Conservation (phyloP, 2,329 filamentous ascomycete genomes). For the Pseudocercospora pini-densiflorae region DNA sequence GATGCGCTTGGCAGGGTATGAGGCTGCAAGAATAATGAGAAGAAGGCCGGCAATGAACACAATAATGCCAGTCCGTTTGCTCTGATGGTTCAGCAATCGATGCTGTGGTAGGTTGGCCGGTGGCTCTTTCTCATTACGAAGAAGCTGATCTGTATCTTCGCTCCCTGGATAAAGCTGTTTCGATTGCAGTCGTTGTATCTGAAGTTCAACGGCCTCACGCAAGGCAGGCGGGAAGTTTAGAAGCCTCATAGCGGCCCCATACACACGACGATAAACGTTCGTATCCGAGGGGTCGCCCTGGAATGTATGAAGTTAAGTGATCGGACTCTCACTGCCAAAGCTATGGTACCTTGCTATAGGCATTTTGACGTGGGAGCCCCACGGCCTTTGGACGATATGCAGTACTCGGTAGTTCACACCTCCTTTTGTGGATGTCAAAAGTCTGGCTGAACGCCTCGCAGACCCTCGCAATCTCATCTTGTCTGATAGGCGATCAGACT, state of each 20-base stretch:
- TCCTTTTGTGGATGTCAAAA: background rate
- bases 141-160: background rate
- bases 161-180: background rate
- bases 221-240: constrained; percentile 6
- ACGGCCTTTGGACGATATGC: background rate
- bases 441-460: constrained; percentile 2
- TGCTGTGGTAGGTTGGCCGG: background rate
- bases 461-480: background rate
- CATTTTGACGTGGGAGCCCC: background rate
- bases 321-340: background rate
- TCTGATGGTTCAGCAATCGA: background rate
- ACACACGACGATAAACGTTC: background rate
- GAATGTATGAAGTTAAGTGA: background rate
- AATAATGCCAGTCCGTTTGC: background rate
- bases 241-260: background rate
- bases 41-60: background rate
- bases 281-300: background rate
- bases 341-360: background rate
- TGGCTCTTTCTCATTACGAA: constrained; percentile 2
- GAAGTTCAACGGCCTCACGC: constrained; percentile 7
- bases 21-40: background rate
- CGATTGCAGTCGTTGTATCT: background rate
- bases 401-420: background rate
- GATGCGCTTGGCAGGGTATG: background rate
- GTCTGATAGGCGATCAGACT: background rate